These are phyloP conservation scores for Zygotorulaspora sp. DNA, from an alignment of 805 yeast species.

Conservation along the genomic window DNA sequence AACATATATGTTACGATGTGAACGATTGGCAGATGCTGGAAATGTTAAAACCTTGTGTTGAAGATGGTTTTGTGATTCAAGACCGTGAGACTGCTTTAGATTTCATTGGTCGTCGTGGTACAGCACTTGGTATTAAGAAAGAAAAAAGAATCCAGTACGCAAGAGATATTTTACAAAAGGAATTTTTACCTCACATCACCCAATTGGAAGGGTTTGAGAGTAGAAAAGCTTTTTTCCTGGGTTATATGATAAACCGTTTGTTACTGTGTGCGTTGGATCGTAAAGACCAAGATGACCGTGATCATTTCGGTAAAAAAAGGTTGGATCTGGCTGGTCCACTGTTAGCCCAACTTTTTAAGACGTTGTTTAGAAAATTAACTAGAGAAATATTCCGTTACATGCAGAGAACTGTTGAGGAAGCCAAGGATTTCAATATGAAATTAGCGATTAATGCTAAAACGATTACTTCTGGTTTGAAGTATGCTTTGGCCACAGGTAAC, in stretches of 20 bases:
- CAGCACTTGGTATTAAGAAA: constrained; percentile 90
- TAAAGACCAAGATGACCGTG: constrained; percentile 98
- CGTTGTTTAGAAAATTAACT: constrained; percentile 90
- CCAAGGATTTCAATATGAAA: constrained; percentile 92
- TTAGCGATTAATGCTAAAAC: constrained; percentile 96
- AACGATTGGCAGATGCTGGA: constrained; percentile 99
- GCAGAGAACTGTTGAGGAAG: constrained; percentile 98
- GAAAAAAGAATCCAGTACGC: constrained; percentile 99
- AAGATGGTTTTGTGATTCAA: constrained; percentile 97
- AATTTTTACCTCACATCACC: constrained; percentile 93
- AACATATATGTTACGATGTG: constrained; percentile 96
- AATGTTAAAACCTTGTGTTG: constrained; percentile 98
- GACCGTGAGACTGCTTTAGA: constrained; percentile 97
- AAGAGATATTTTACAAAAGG: constrained; percentile 92
- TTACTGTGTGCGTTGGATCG: constrained; percentile 93
- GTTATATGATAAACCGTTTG: constrained; percentile 95
- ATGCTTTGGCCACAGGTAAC: constrained; percentile 98
- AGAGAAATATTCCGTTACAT: constrained; percentile 94
- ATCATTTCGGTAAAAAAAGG: constrained; percentile 98
- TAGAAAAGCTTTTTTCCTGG: constrained; percentile 93
- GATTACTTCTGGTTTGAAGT: constrained; percentile 93
- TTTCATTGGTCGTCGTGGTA: constrained; percentile 97
- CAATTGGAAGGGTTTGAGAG: constrained; percentile 97
- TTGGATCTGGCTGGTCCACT: constrained; percentile 98
- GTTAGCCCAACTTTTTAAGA: constrained; percentile 90